phyloP scores from a whole-genome alignment of 2,329 filamentous ascomycete species.

The Fusarium sp. region DNA sequence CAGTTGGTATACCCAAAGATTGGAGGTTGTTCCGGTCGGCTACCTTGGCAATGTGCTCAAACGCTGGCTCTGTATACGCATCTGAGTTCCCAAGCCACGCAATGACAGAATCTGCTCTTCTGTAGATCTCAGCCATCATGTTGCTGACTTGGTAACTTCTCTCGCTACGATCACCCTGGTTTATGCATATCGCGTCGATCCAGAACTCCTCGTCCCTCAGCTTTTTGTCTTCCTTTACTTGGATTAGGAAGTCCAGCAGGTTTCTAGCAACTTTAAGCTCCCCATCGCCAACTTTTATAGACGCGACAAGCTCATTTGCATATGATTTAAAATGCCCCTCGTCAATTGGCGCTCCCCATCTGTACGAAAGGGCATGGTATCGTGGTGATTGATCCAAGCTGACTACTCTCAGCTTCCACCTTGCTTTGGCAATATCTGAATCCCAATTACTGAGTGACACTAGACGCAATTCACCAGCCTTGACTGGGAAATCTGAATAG shows the following conservation, averaged over 20 bases:
- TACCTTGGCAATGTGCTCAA: background rate
- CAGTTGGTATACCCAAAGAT: background rate
- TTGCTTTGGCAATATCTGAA: background rate
- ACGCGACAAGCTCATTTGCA: background rate
- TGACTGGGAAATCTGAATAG: background rate
- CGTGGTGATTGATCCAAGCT: background rate
- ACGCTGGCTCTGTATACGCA: background rate
- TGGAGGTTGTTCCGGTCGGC: background rate
- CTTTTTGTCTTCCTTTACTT: background rate
- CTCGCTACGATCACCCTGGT: background rate
- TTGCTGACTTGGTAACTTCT: background rate
- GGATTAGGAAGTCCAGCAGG: background rate
- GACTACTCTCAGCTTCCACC: background rate
- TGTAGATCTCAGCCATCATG: background rate
- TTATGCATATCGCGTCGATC: background rate
- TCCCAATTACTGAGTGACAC: background rate
- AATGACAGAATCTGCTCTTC: background rate
- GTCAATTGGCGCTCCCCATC: background rate
- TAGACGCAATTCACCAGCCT: background rate
- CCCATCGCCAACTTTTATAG: background rate
- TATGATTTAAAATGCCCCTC: background rate
- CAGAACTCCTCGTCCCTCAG: background rate
- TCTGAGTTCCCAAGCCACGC: background rate
- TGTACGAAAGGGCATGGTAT: background rate
- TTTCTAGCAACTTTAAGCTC: background rate